Base-by-base conservation (phyloP, 192 early-diverging fungal genomes). In the Coemansia sp. region DNA sequence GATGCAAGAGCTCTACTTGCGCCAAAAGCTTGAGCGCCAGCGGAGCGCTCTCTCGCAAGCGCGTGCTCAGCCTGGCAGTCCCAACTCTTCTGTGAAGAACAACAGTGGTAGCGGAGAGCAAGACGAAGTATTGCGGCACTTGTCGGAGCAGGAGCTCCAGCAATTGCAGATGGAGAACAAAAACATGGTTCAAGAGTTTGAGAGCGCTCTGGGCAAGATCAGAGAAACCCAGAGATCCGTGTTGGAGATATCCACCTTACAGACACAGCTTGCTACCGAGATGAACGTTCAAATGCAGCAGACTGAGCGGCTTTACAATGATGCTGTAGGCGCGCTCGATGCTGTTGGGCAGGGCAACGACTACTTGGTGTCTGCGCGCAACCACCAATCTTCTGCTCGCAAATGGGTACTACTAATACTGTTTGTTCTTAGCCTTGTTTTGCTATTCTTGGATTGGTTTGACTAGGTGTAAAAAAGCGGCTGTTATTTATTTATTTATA, bases 371-470 rank as follows among this genome's bases (percentile, higher is more conserved):
- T 75, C 84, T 52, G 87, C 90, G 12, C 82, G 81, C 26, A 83
- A 88, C 62, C 72, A 85, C 54, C 87, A 89, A 55, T 70, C 71
- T 8, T 76, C 80, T 21, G 84, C 88, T 3, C 84, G 90, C 59
- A 92, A 92, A 59, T 88, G 88, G 85, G 85, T 89, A 29, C 59
- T 92, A 8, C 68, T 83, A 29, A 85, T 92, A 69, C 67, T 92
- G 32, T 81, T 92, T 18, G 74, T 85, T 46, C 85, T 88, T 5
- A 90, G 88, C 50, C 65, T 89, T 53, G 86, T 91, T 18, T 60
- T 91, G 19, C 56, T 91, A 33, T 91, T 91, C 60, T 70, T 91
- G 58, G 90, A 91, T 56, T 91, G 90, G 90, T 91, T 87, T 63
- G 86, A 87, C 61, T 88, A 76, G 46, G 14, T 9, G 34, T 10